A percentile compares a stretch with the other conserved stretches of the same genome.
phyloP scores from a whole-genome alignment of 176 grass and related monocot genomes.

The Eleusine indica region DNA sequence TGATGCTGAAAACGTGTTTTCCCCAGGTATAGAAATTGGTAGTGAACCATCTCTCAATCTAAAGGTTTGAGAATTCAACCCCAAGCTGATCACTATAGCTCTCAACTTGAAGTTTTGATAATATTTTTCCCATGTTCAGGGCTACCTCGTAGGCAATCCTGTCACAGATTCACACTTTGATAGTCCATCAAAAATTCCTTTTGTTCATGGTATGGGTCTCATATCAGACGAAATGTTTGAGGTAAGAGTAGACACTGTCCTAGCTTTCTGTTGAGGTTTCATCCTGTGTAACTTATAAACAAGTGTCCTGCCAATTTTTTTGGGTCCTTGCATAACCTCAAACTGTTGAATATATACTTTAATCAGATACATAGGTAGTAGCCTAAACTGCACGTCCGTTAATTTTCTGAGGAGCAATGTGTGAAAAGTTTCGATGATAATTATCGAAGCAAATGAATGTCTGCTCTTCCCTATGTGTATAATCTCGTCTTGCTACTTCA shows the following conservation, averaged over 20 bases:
- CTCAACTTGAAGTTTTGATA: not conserved
- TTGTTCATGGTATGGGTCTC: constrained; percentile 66
- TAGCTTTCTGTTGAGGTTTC: not conserved
- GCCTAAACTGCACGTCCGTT: not conserved
- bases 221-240: constrained; percentile 67
- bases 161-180: constrained; percentile 56
- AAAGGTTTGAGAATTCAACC: constrained; percentile 45
- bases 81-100: not conserved
- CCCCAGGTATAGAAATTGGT: constrained; percentile 39
- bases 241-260: constrained; percentile 32
- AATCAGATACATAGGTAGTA: not conserved
- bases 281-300: not conserved
- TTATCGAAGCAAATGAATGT: not conserved
- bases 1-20: not conserved
- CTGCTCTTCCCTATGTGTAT: not conserved
- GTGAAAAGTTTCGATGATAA: not conserved
- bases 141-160: constrained; percentile 66
- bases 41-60: constrained; percentile 41
- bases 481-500: not conserved
- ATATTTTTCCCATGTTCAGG: constrained; percentile 40
- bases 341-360: not conserved
- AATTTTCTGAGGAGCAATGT: not conserved
- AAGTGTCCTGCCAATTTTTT: not conserved
- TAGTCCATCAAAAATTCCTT: constrained; percentile 40
- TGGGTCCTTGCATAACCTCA: not conserved